These are phyloP conservation scores for Colletotrichum kahawae DNA, from an alignment of 2,329 filamentous ascomycete genomes.

Conservation along the genomic window DNA sequence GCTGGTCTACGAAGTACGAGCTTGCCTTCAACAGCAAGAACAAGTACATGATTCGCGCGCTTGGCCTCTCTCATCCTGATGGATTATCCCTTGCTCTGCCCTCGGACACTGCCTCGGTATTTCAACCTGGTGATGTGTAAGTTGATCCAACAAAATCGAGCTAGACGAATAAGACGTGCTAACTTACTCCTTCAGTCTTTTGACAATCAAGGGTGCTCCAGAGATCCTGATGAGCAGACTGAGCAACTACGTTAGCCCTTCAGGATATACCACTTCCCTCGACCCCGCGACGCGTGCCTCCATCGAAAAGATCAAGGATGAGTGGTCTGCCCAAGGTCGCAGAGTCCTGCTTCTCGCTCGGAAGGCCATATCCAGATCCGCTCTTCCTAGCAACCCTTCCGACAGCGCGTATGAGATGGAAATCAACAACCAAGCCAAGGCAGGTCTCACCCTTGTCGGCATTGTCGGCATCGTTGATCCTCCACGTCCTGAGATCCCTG, in stretches of 20 bases:
- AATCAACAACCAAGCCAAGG: constrained; percentile 56
- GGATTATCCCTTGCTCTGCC: constrained; percentile 18
- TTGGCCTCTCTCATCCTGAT: constrained; percentile 46
- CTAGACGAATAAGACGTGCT: background rate
- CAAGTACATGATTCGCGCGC: constrained; percentile 77
- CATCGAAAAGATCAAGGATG: constrained; percentile 67
- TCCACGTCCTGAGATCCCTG: constrained; percentile 73
- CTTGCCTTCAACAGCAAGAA: constrained; percentile 83
- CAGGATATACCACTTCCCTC: constrained; percentile 59
- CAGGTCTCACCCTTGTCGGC: constrained; percentile 72
- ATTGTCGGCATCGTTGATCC: constrained; percentile 82
- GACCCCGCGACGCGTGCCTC: constrained; percentile 45
- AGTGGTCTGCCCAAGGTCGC: constrained; percentile 72
- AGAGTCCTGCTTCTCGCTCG: constrained; percentile 71
- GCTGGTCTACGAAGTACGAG: constrained; percentile 71
- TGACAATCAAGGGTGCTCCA: constrained; percentile 82
- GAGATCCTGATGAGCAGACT: constrained; percentile 74
- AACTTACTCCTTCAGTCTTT: constrained; percentile 41
- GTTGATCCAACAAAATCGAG: background rate
- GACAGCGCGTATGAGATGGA: constrained; percentile 56
- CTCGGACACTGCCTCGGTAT: constrained; percentile 25
- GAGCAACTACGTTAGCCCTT: constrained; percentile 57
- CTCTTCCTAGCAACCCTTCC: background rate
- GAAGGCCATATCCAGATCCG: constrained; percentile 54
- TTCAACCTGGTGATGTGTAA: constrained; percentile 33